Conservation (phyloP, 768 basidiomycete species). For the Auriscalpium orientale region DNA sequence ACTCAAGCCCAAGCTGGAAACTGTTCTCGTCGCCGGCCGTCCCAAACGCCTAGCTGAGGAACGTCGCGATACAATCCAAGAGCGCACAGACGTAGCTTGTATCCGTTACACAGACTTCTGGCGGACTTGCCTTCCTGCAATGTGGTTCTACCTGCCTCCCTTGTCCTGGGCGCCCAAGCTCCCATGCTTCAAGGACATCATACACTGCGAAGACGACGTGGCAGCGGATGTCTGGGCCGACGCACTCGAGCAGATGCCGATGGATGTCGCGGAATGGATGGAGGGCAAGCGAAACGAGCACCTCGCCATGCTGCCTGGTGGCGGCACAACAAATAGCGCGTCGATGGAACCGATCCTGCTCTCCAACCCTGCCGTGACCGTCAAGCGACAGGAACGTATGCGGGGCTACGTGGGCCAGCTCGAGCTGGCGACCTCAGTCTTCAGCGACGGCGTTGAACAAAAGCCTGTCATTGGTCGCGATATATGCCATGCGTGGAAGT, state of each 20-base stretch:
- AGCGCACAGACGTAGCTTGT: background rate
- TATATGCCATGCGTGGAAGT: conserved; percentile 9
- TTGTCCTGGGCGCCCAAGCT: conserved; percentile 1
- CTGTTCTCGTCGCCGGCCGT: background rate
- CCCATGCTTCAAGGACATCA: conserved; percentile 10
- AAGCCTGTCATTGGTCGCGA: conserved; percentile 7
- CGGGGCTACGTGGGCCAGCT: conserved; percentile 4
- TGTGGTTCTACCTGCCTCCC: conserved; percentile 7
- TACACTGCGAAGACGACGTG: background rate
- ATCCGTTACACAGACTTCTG: background rate
- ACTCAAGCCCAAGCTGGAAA: conserved; percentile 5
- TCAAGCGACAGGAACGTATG: background rate
- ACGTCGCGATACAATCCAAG: background rate
- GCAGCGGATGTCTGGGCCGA: background rate
- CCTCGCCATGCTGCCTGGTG: background rate
- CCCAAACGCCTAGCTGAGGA: background rate
- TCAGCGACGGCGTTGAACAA: background rate
- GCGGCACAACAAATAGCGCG: background rate
- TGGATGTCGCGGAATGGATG: conserved; percentile 10
- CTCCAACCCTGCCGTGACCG: conserved; percentile 2
- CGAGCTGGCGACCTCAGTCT: conserved; percentile 10
- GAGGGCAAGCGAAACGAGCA: background rate
- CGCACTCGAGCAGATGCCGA: background rate
- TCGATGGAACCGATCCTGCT: conserved; percentile 1
- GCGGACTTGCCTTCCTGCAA: conserved; percentile 5